Evolutionary conservation across 2,329 filamentous ascomycete species (phyloP), one percentile per base, ranked within the genome.

Genomic region (Cladosporium velox): DNA sequence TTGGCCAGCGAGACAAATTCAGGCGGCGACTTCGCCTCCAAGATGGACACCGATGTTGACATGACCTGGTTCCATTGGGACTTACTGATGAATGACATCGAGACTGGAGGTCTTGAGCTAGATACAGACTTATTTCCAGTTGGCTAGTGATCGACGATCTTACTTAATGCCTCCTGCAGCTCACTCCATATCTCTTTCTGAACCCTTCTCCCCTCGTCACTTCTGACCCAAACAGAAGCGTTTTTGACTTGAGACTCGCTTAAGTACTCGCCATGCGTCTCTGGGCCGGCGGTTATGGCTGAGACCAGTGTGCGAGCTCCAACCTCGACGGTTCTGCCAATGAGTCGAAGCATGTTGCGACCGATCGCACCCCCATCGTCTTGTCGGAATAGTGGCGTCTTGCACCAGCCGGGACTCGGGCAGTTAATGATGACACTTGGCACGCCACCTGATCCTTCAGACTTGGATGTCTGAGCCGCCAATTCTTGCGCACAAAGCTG

Each of bases 361-460:
- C 64, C 65, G 10, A 59, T 65, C 54, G 64, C 54, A 26, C 69
- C 69, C 21, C 69, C 69, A 59, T 70, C 67, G 30, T 70, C 66
- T 21, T 61, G 58, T 8, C 69, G 61, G 47, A 70, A 69, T 1
- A 86, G 74, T n/a, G 78, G 75, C 0, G 82, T 81, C 47, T 83
- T 77, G 70, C 83, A 85, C 34, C 84, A 74, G 0, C 84, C 84
- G 0, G 84, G 84, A 66, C 83, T 83, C 6, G 83, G 66, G 65
- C 77, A 76, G 69, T 84, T 85, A 66, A 86, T 70, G 3, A 80
- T 78, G 34, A 85, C 80, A 18, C 28, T 65, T 32, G 26, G 70
- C 70, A 44, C 63, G 60, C 4, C 71, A 67, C 0, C 64, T 49
- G 1, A 71, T 38, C 1, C 69, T 67, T 21, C 14, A 28, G 10